Percentiles rank a stretch among this genome's conserved stretches.
phyloP scores from a whole-genome alignment of 176 grass and related monocot genomes.

The Avena eriantha region DNA sequence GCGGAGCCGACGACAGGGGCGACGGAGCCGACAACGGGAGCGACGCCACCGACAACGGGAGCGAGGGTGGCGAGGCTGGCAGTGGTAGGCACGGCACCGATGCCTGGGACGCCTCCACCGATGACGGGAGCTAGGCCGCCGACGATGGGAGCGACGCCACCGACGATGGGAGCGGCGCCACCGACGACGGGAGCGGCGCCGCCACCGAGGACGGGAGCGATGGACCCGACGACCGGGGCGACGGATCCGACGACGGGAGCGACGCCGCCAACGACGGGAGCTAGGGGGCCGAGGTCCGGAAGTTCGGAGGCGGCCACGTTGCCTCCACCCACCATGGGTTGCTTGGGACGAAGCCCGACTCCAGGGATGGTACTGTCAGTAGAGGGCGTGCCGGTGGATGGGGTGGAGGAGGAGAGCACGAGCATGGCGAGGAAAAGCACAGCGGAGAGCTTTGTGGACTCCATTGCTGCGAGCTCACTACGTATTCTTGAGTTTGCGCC shows the following conservation, averaged over 20 bases:
- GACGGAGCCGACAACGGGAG: neutral
- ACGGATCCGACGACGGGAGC: neutral
- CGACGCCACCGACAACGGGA: neutral
- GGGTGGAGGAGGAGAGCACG: conserved; percentile 44
- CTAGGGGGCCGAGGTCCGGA: neutral
- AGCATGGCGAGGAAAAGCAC: conserved; percentile 45
- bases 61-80: neutral
- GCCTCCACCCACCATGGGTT: neutral
- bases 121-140: neutral
- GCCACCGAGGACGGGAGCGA: neutral
- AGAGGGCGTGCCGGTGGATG: neutral
- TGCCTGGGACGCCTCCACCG: neutral
- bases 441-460: neutral
- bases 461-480: neutral
- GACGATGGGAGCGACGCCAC: neutral
- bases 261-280: neutral
- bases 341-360: neutral
- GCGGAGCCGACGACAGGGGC: neutral
- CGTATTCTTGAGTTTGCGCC: neutral
- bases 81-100: neutral
- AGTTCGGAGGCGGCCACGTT: too few species aligned
- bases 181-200: neutral
- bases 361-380: neutral
- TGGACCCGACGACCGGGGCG: neutral
- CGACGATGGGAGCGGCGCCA: neutral